Evolutionary conservation across 2,329 filamentous ascomycete species (phyloP).

Genomic region (Triangularia setosa): DNA sequence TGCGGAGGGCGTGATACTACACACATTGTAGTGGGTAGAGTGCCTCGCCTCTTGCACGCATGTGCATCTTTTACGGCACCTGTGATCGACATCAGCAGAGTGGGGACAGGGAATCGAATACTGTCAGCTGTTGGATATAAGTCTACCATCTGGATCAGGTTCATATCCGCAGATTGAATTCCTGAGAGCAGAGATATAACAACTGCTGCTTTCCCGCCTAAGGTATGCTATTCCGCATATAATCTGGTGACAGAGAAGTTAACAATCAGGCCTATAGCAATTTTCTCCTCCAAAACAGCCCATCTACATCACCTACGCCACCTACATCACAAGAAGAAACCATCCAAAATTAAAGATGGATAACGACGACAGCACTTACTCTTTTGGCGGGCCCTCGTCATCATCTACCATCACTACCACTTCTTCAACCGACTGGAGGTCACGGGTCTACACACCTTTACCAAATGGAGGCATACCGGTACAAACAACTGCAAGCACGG

Average conservation of each 20-base stretch:
- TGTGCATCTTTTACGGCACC: not conserved
- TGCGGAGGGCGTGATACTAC: not conserved
- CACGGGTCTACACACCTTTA: constrained; percentile 1
- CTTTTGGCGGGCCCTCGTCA: not conserved
- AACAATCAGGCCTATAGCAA: too few species aligned
- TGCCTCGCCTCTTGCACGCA: not conserved
- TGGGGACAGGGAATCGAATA: not conserved
- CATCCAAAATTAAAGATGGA: not conserved
- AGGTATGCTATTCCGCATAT: too few species aligned
- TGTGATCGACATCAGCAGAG: not conserved
- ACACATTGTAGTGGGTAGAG: not conserved
- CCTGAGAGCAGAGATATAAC: too few species aligned
- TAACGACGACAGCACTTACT: not conserved
- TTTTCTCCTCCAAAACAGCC: too few species aligned
- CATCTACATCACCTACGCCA: too few species aligned
- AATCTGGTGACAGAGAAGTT: too few species aligned
- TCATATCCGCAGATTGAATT: not conserved
- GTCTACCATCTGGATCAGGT: not conserved
- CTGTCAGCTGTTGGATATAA: not conserved
- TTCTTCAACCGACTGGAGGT: constrained; percentile 4
- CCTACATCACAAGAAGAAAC: too few species aligned
- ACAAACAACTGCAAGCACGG: not conserved
- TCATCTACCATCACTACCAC: not conserved
- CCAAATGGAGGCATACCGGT: not conserved
- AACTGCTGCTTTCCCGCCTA: not conserved